Evolutionary conservation across 805 yeast species (phyloP).

Genomic region (Candida nanaspora): DNA sequence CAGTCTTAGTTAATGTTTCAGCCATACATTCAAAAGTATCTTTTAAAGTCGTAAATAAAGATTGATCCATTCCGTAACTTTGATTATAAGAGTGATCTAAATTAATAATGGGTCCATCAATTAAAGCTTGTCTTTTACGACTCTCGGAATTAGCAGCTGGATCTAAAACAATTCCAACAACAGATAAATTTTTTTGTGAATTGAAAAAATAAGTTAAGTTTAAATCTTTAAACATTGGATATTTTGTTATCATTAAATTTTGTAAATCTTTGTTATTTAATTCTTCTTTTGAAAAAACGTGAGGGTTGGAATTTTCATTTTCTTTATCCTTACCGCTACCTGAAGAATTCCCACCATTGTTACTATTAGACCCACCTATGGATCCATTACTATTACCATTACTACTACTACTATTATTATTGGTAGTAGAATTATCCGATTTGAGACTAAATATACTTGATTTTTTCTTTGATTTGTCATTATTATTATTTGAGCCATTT

Average conservation of each 20-base stretch:
- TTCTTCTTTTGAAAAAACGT: neutral
- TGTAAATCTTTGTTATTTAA: slow-evolving; percentile 16
- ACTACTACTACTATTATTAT: too few species aligned
- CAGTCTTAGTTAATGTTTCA: slow-evolving; percentile 61
- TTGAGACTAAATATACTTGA: slow-evolving; percentile 7
- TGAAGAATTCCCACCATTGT: slow-evolving; percentile 3
- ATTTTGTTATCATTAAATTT: slow-evolving; percentile 11
- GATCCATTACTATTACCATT: slow-evolving; percentile 2
- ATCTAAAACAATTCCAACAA: slow-evolving; percentile 37
- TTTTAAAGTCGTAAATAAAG: slow-evolving; percentile 60
- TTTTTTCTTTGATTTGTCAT: slow-evolving; percentile 4
- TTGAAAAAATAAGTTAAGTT: slow-evolving; percentile 31
- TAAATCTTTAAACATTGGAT: slow-evolving; percentile 28
- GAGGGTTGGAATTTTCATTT: slow-evolving; percentile 3
- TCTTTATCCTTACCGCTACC: slow-evolving; percentile 5
- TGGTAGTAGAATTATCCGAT: neutral
- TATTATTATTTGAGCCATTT: slow-evolving; percentile 11
- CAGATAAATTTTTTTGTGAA: slow-evolving; percentile 35
- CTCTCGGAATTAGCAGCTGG: slow-evolving; percentile 51
- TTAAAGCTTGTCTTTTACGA: slow-evolving; percentile 69
- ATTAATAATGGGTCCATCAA: slow-evolving; percentile 78
- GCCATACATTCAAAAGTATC: slow-evolving; percentile 81
- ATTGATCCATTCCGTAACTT: slow-evolving; percentile 41
- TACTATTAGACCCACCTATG: slow-evolving; percentile 2
- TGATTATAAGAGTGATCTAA: slow-evolving; percentile 58